Conservation (phyloP, 225 moss, liverwort and hornwort genomes). For the Pseudoscleropodium purum region DNA sequence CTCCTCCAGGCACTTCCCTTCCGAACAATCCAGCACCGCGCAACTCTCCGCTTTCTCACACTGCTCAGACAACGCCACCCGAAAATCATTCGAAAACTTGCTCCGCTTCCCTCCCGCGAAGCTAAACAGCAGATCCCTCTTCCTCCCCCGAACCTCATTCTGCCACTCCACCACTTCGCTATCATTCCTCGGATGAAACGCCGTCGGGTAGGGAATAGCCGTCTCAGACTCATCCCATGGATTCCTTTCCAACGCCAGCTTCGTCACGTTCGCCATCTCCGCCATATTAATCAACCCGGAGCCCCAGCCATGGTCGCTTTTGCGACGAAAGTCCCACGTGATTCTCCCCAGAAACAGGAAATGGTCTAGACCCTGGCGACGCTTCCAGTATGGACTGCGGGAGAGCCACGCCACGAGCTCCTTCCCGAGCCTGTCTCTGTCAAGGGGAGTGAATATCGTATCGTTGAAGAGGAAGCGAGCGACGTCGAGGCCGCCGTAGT, state of each 20-base stretch:
- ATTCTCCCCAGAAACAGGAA: conserved; percentile 28
- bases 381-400: conserved; percentile 16
- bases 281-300: neutral
- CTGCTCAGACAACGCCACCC: conserved; percentile 13
- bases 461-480: conserved; percentile 55
- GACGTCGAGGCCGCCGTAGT: conserved; percentile 74
- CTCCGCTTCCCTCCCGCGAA: conserved; percentile 30
- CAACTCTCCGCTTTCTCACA: conserved; percentile 28
- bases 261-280: conserved; percentile 38
- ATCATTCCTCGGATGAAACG: conserved; percentile 45
- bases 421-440: neutral
- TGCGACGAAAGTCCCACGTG: conserved; percentile 25
- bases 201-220: conserved; percentile 50
- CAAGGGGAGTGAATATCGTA: neutral
- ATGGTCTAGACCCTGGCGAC: conserved; percentile 42
- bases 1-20: conserved; percentile 20
- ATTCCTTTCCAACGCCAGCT: conserved; percentile 38
- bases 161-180: conserved; percentile 16
- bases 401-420: conserved; percentile 8
- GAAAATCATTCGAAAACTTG: conserved; percentile 1
- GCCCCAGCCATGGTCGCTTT: conserved; percentile 8
- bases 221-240: conserved; percentile 10
- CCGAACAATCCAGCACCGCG: conserved; percentile 29
- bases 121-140: conserved; percentile 7
- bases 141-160: neutral